phyloP scores from a whole-genome alignment of 2,329 filamentous ascomycete species.

The Fusarium oxysporum region DNA sequence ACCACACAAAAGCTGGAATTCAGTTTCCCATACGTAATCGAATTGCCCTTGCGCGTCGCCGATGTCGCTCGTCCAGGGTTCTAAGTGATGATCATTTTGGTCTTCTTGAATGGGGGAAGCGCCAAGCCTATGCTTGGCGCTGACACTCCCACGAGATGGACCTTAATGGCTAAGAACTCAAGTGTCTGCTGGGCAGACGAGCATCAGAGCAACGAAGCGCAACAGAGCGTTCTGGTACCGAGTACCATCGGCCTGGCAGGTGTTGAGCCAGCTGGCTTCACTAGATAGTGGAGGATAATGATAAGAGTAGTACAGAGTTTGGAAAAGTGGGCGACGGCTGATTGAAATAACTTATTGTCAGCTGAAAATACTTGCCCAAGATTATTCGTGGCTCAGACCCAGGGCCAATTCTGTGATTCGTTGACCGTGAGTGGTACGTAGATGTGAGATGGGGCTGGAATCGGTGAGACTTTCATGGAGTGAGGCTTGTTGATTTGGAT shows the following conservation, averaged over 20 bases:
- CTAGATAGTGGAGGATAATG: no score
- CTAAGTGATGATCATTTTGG: background rate
- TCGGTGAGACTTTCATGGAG: background rate
- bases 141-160: background rate
- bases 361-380: no score
- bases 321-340: no score
- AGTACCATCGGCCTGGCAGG: no score
- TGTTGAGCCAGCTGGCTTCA: no score
- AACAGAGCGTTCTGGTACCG: no score
- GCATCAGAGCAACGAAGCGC: no score
- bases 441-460: background rate
- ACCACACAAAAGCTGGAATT: rapidly evolving
- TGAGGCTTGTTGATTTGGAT: background rate
- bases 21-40: background rate
- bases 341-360: background rate
- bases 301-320: no score
- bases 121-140: conserved; percentile 1
- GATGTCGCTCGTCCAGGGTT: background rate
- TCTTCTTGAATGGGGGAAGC: background rate
- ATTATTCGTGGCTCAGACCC: background rate
- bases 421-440: background rate
- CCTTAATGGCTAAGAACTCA: background rate
- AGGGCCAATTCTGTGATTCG: conserved; percentile 9
- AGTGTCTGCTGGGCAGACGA: no score
- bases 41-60: background rate